These are phyloP conservation scores for Boletus coccyginus DNA, from an alignment of 768 basidiomycete genomes.

Conservation along the genomic window DNA sequence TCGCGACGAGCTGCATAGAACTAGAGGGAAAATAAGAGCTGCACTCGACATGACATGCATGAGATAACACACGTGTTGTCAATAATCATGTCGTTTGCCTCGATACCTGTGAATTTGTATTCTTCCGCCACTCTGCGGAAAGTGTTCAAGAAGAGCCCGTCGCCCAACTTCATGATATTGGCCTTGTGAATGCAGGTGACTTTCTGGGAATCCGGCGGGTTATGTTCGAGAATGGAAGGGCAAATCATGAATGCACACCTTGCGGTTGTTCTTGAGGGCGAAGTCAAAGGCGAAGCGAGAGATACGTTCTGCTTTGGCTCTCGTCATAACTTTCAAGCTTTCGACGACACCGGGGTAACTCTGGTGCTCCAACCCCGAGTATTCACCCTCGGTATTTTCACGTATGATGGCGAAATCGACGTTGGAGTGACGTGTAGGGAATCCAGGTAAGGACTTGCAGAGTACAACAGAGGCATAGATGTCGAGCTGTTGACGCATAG, in stretches of 20 bases:
- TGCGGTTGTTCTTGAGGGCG: constrained; percentile 96
- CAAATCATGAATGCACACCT: constrained; percentile 47
- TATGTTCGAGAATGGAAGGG: background rate
- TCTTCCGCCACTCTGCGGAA: constrained; percentile 97
- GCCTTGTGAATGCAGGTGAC: constrained; percentile 99
- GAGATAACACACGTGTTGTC: constrained; percentile 80
- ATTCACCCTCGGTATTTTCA: constrained; percentile 99
- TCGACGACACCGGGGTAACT: constrained; percentile 98
- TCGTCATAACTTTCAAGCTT: constrained; percentile 94
- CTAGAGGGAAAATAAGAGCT: constrained; percentile 36
- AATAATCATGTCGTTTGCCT: constrained; percentile 97
- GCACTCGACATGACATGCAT: background rate
- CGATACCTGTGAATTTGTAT: constrained; percentile 89
- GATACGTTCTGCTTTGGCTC: constrained; percentile 94
- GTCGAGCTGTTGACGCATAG: constrained; percentile 99
- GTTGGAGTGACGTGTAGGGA: constrained; percentile 92
- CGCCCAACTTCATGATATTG: constrained; percentile 99
- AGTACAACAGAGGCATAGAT: constrained; percentile 98
- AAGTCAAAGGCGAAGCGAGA: constrained; percentile 98
- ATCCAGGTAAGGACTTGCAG: constrained; percentile 96
- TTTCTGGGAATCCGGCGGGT: constrained; percentile 56
- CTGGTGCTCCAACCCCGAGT: constrained; percentile 97
- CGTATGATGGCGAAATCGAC: constrained; percentile 99
- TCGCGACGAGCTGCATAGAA: constrained; percentile 98
- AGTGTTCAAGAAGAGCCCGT: constrained; percentile 97